These are phyloP conservation scores for Exidia glandulosa DNA, from an alignment of 768 basidiomycete genomes.

Conservation along the genomic window DNA sequence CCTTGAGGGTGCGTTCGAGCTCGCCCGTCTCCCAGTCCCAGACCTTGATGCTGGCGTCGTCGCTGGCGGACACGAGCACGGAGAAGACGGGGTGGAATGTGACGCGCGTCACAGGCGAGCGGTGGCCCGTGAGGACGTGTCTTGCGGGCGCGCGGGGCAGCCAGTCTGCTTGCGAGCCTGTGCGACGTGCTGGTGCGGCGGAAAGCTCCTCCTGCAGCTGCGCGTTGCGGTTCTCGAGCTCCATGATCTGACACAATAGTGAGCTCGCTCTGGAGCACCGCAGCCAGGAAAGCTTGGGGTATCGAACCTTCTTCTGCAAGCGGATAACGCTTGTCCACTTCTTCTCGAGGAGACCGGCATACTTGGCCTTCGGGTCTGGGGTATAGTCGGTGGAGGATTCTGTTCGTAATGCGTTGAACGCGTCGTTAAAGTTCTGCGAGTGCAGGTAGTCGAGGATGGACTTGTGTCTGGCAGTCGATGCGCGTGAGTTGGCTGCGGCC, in stretches of 20 bases:
- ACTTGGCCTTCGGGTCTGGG: constrained; percentile 80
- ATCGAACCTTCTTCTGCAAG: constrained; percentile 83
- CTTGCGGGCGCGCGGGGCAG: constrained; percentile 77
- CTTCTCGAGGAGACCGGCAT: constrained; percentile 84
- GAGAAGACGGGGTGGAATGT: constrained; percentile 84
- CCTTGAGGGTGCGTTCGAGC: constrained; percentile 83
- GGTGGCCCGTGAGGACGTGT: constrained; percentile 66
- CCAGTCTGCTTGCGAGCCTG: constrained; percentile 58
- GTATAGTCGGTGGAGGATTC: constrained; percentile 39
- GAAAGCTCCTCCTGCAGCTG: constrained; percentile 64
- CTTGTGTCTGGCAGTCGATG: constrained; percentile 14
- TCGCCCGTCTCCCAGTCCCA: constrained; percentile 98
- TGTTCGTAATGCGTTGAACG: constrained; percentile 11
- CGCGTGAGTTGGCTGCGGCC: neutral
- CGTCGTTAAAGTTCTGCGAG: constrained; percentile 14
- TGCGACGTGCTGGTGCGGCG: constrained; percentile 17
- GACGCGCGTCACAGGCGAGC: constrained; percentile 63
- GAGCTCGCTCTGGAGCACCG: neutral
- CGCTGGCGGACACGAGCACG: constrained; percentile 72
- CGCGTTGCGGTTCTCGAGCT: constrained; percentile 74
- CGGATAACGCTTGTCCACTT: constrained; percentile 97
- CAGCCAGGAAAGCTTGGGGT: neutral
- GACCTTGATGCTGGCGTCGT: constrained; percentile 83
- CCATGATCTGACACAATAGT: constrained; percentile 69
- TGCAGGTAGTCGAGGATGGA: constrained; percentile 26